These are phyloP conservation scores for Neurospora sp. DNA, from an alignment of 495 filamentous ascomycete genomes.

Conservation along the genomic window DNA sequence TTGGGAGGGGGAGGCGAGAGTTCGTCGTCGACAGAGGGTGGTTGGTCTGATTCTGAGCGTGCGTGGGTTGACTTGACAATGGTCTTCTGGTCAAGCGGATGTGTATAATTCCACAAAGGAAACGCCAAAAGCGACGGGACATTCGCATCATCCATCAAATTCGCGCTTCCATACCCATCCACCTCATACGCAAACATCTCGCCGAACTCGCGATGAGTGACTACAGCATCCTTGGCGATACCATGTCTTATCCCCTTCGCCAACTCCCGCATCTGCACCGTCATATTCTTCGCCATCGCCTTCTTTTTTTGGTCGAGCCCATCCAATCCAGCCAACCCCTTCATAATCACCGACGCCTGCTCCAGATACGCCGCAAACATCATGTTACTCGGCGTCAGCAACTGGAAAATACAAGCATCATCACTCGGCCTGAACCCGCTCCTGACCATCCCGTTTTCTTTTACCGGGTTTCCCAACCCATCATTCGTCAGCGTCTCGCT, in stretches of 20 bases:
- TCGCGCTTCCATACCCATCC: conserved; percentile 48
- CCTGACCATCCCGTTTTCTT: conserved; percentile 50
- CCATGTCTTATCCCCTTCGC: conserved; percentile 40
- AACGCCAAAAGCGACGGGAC: conserved; percentile 47
- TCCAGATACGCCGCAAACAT: conserved; percentile 53
- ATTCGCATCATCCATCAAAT: conserved; percentile 58
- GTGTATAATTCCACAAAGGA: conserved; percentile 24
- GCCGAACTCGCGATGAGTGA: conserved; percentile 25
- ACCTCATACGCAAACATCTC: conserved; percentile 53
- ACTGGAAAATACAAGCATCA: conserved; percentile 49
- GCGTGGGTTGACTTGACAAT: conserved; percentile 6
- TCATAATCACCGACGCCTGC: conserved; percentile 44
- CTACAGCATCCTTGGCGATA: conserved; percentile 34
- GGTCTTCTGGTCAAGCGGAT: background rate
- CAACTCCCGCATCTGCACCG: conserved; percentile 40
- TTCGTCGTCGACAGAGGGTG: background rate
- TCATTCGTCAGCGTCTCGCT: conserved; percentile 53
- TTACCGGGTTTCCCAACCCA: conserved; percentile 50
- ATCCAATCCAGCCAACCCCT: conserved; percentile 22
- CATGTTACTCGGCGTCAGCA: conserved; percentile 54
- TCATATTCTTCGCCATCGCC: conserved; percentile 30
- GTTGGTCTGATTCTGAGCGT: background rate
- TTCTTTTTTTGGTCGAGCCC: conserved; percentile 9
- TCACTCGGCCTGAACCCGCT: conserved; percentile 55
- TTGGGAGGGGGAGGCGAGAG: background rate